Percentiles rank a stretch among this genome's conserved stretches.
Conservation (phyloP, 2,329 filamentous ascomycete species). For the Fragosphaeria purpurea region DNA sequence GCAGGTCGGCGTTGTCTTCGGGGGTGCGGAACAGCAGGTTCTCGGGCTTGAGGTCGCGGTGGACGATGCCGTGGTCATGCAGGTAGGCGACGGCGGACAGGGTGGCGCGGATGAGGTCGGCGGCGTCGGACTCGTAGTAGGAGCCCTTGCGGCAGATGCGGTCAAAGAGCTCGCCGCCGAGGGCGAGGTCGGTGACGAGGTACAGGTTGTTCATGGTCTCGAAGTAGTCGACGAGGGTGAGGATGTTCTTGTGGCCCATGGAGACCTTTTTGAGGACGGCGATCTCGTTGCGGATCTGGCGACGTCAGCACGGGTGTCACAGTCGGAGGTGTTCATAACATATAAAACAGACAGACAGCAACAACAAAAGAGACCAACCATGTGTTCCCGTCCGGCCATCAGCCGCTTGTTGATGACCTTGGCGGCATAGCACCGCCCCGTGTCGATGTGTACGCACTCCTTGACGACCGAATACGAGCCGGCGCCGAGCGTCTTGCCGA, state of each 20-base stretch:
- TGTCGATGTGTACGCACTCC: slow-evolving; percentile 97
- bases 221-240: slow-evolving; percentile 97
- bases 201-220: slow-evolving; percentile 99
- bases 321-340: background rate
- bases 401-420: slow-evolving; percentile 99
- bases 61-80: slow-evolving; percentile 96
- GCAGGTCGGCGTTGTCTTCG: slow-evolving; percentile 91
- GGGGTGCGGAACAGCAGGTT: slow-evolving; percentile 94
- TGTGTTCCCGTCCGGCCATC: slow-evolving; percentile 95
- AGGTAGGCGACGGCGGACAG: slow-evolving; percentile 97
- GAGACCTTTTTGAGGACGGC: slow-evolving; percentile 96
- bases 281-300: slow-evolving; percentile 89
- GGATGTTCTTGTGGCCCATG: slow-evolving; percentile 96
- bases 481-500: slow-evolving; percentile 91
- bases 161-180: slow-evolving; percentile 95
- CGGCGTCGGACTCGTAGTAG: slow-evolving; percentile 96
- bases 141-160: slow-evolving; percentile 97
- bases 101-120: slow-evolving; percentile 87
- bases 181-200: slow-evolving; percentile 89
- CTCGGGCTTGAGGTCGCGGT: slow-evolving; percentile 95
- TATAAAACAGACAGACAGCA: background rate
- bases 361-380: slow-evolving; percentile 48
- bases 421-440: slow-evolving; percentile 92
- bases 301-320: too few species aligned
- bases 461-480: slow-evolving; percentile 98